Evolutionary conservation across 768 basidiomycete species (phyloP), one percentile per base, ranked within the genome.

Genomic region (Suillus lakei): DNA sequence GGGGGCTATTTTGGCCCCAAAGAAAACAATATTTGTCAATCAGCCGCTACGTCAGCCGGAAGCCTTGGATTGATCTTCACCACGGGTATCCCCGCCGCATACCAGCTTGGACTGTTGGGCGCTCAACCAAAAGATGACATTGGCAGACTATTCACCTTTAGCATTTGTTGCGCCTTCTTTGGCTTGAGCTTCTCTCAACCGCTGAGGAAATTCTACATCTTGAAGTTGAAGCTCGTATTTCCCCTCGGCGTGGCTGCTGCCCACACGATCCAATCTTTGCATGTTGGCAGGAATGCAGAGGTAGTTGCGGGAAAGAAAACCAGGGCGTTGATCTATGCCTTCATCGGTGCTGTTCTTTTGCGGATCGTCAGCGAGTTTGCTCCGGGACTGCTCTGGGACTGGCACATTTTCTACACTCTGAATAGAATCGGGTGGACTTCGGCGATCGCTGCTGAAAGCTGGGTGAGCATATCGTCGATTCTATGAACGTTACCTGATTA

Each of bases 151-250:
- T 83, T 88, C 65, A 83, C 84, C 0, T 76, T 88, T 46, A 85
- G 84, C 9, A 71, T 79, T 7, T 82, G 80, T 62, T 80, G 83
- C 50, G 84, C 82, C 39, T 87, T 86, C 78, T 87, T 86, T 66
- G 87, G 86, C 63, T 82, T 88, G 18, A 87, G 87, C 80, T 89
- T 89, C 88, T 77, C 86, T 64, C 85, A 88, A 63, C 88, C 88
- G 3, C 78, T 88, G 43, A 82, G 86, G 59, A 84, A 82, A 66
- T 86, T 85, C 72, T 88, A 84, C 74, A 87, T 88, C 68, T 76
- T 88, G 46, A 81, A 85, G 70, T 86, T 87, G 74, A 87, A 87
- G 72, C 76, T 89, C 55, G 84, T 83, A 4, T 88, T 88, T 80
- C 86, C 87, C 1, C 86, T 86, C 2, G 86, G 86, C 28, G 83